Conservation (phyloP, 257 asterid genomes). For the Lycium ferocissimum region DNA sequence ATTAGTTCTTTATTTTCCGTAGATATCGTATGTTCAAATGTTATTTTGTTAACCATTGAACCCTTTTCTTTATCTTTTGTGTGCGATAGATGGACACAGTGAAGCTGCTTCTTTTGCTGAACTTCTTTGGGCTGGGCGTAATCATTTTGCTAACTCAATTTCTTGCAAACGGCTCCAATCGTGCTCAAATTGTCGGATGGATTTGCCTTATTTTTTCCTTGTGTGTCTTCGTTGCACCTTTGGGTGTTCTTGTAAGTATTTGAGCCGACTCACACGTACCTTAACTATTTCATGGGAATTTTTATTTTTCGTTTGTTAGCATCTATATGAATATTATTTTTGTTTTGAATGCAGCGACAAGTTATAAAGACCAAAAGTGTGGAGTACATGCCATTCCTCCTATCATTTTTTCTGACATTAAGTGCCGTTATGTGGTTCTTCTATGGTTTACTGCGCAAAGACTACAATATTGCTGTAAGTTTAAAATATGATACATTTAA, state of each 20-base stretch:
- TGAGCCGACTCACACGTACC: too few relatives aligned
- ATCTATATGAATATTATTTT: background rate
- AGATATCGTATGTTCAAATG: background rate
- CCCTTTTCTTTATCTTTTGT: background rate
- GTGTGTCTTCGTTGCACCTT: slow-evolving; percentile 75
- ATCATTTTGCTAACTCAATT: slow-evolving; percentile 51
- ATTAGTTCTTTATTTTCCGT: background rate
- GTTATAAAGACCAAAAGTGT: slow-evolving; percentile 71
- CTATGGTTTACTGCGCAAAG: slow-evolving; percentile 63
- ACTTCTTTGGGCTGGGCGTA: slow-evolving; percentile 56
- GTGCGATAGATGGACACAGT: slow-evolving; percentile 52
- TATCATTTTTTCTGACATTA: slow-evolving; percentile 68
- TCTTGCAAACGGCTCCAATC: slow-evolving; percentile 45
- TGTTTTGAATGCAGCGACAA: slow-evolving; percentile 48
- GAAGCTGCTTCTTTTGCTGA: slow-evolving; percentile 49
- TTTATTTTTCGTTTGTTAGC: background rate
- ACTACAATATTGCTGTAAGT: slow-evolving; percentile 66
- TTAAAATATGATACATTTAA: background rate
- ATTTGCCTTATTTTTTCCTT: slow-evolving; percentile 66
- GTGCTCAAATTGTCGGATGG: slow-evolving; percentile 67
- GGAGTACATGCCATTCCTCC: slow-evolving; percentile 78
- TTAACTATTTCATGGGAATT: background rate
- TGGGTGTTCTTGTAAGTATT: slow-evolving; percentile 50
- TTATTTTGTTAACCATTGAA: background rate
- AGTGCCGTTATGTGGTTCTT: slow-evolving; percentile 81